Percentiles rank a stretch among this genome's conserved stretches.
phyloP scores from a whole-genome alignment of 2,329 filamentous ascomycete genomes.

The Zymoseptoria pseudotritici region DNA sequence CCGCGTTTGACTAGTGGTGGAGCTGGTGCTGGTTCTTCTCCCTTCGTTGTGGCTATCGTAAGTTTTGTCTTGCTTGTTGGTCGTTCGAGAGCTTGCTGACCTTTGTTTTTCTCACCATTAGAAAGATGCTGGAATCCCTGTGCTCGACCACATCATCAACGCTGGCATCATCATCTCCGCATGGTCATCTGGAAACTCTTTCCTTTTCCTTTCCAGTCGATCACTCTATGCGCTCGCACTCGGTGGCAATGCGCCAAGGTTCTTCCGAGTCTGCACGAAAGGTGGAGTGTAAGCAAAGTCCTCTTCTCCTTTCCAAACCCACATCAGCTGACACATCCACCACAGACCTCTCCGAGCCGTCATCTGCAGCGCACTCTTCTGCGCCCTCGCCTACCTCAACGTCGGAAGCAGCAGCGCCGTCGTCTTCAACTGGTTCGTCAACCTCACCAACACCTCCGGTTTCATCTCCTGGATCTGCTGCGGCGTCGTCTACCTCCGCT shows the following conservation, averaged over 20 bases:
- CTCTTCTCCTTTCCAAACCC: neutral
- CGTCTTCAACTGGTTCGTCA: constrained; percentile 63
- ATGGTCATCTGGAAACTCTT: constrained; percentile 50
- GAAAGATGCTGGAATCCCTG: constrained; percentile 44
- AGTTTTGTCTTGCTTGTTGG: neutral
- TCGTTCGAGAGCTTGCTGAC: too few species aligned
- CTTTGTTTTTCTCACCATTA: neutral
- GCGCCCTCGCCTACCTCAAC: constrained; percentile 43
- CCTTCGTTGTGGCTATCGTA: constrained; percentile 32
- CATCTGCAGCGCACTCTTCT: constrained; percentile 36
- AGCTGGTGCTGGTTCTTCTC: constrained; percentile 13
- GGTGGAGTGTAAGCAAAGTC: constrained; percentile 41
- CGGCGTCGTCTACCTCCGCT: constrained; percentile 52
- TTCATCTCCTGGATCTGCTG: constrained; percentile 50
- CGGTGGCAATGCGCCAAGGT: constrained; percentile 55
- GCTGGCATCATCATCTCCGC: constrained; percentile 60
- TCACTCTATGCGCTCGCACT: constrained; percentile 50
- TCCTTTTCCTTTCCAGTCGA: constrained; percentile 47
- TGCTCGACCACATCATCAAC: constrained; percentile 61
- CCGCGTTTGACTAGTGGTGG: constrained; percentile 38
- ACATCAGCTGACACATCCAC: neutral
- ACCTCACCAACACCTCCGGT: constrained; percentile 54
- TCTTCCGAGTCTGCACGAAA: constrained; percentile 50
- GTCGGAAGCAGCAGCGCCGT: constrained; percentile 37
- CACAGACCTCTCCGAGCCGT: constrained; percentile 42